phyloP scores from a whole-genome alignment of 306 rosid species.

The Hippophae tibetana region DNA sequence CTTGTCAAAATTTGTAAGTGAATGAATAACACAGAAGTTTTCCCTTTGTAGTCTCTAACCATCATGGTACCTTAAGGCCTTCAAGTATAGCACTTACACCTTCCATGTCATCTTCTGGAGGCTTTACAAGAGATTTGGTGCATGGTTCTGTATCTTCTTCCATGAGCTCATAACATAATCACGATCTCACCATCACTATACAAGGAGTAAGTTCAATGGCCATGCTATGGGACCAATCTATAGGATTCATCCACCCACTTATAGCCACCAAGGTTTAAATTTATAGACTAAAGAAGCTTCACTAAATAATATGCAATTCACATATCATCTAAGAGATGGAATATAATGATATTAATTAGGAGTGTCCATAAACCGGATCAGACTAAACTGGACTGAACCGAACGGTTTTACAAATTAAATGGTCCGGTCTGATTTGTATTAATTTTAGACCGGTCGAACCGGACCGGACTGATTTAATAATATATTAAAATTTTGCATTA shows the following conservation, averaged over 20 bases:
- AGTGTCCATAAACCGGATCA: too few relatives aligned
- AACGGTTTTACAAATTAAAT: too few relatives aligned
- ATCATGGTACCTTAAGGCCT: conserved; percentile 22
- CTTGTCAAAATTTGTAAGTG: conserved; percentile 7
- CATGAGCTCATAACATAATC: conserved; percentile 31
- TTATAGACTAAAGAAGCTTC: conserved; percentile 1
- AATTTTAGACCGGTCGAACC: too few relatives aligned
- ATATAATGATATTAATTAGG: conserved; percentile 9
- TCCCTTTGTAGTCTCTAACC: conserved; percentile 29
- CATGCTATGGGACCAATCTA: conserved; percentile 33
- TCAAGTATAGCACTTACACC: conserved; percentile 52
- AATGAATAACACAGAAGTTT: conserved; percentile 6
- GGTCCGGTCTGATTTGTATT: too few relatives aligned
- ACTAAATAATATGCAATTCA: conserved; percentile 5
- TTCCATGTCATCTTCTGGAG: conserved; percentile 30
- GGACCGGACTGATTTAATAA: too few relatives aligned
- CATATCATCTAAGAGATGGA: conserved; percentile 7
- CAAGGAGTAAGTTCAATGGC: conserved; percentile 25
- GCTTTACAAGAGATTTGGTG: conserved; percentile 35
- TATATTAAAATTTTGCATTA: too few relatives aligned
- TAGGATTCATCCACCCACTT: conserved; percentile 31
- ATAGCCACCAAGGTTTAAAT: conserved; percentile 48
- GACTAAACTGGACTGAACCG: too few relatives aligned
- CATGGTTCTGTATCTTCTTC: conserved; percentile 35
- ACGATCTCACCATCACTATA: conserved; percentile 34